A percentile compares a stretch with the other conserved stretches of the same genome.
Evolutionary conservation across 2,329 filamentous ascomycete genomes (phyloP).

Genomic region (Cladosporium austrohemisphaericum): DNA sequence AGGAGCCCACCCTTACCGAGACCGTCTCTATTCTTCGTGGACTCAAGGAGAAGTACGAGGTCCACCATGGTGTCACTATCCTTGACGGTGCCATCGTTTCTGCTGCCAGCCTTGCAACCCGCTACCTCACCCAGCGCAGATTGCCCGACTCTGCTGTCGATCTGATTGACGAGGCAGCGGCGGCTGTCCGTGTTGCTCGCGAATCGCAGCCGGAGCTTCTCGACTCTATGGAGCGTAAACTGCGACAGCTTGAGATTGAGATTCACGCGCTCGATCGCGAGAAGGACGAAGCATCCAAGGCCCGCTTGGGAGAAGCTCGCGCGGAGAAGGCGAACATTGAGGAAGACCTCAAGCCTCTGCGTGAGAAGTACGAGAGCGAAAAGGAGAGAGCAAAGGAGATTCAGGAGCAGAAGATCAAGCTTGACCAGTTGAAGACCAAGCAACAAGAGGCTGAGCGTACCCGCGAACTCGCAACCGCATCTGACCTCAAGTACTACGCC

Average conservation of each 20-base stretch:
- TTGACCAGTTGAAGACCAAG: constrained; percentile 87
- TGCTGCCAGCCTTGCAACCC: constrained; percentile 83
- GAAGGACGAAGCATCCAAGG: constrained; percentile 87
- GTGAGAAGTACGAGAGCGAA: constrained; percentile 93
- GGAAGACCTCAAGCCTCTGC: constrained; percentile 85
- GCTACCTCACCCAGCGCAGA: constrained; percentile 85
- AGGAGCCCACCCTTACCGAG: constrained; percentile 83
- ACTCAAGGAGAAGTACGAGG: constrained; percentile 95
- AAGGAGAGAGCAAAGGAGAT: constrained; percentile 87
- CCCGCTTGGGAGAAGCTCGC: constrained; percentile 75
- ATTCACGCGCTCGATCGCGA: constrained; percentile 93
- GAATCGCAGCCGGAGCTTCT: constrained; percentile 96
- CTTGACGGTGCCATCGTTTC: constrained; percentile 89
- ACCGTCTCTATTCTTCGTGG: constrained; percentile 98
- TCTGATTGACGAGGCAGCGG: constrained; percentile 91
- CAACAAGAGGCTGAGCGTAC: constrained; percentile 87
- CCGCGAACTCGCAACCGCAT: constrained; percentile 79
- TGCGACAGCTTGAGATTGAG: constrained; percentile 91
- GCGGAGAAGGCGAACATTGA: constrained; percentile 91
- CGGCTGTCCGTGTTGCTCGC: constrained; percentile 89
- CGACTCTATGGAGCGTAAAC: constrained; percentile 85
- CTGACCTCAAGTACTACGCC: constrained; percentile 93
- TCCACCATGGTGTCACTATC: constrained; percentile 96
- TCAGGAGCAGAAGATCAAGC: constrained; percentile 90
- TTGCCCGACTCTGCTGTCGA: constrained; percentile 96